Base-by-base conservation (phyloP, 208 protist genomes). In the Leishmania tropica region DNA sequence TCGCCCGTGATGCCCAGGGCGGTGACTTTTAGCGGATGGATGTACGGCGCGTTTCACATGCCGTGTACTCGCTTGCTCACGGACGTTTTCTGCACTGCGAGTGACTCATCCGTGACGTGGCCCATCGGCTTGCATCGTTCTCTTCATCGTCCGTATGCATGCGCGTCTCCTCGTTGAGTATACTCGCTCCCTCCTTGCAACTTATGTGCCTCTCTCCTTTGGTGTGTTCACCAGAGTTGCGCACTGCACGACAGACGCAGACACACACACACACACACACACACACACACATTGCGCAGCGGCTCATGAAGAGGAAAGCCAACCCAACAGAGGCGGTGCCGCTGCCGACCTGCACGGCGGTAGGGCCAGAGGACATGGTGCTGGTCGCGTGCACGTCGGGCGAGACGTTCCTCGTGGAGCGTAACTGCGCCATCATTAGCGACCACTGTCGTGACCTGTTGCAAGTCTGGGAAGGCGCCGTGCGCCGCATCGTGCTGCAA, bases 401-500 rank as follows among this genome's bases (percentile, higher is more conserved):
- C 4, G 82, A 88, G n/a, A 31, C 72, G 1, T 91, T 88, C 48
- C 65, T 94, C 37, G 81, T 95, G 2, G 92, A 95, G 80, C 86
- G 92, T 58, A 96, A 96, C 85, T 95, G 91, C 67, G 91, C 90
- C 0, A 81, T 88, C 10, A 85, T 94, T 31, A 96, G 93, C 83
- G 71, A 45, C 0, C 81, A 78, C 60, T 94, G 88, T 67, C 85
- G 77, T 24, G 78, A 85, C 6, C 47, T 73, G 48, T 62, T 90
- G 72, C 64, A 86, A 31, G 17, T 82, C n/a, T 85, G 87, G 84
- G 79, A 84, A 42, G 70, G 47, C 19, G 70, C 85, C 6, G 64
- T 85, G 51, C 70, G 64, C 3, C 78, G 73, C 28, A 24, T 28
- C 1, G 62, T 31, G 31, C 21, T 21, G 31, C 68, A 83, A 37